Conservation (phyloP, 2,329 filamentous ascomycete species). For the Teratosphaeria epicoccoides region DNA sequence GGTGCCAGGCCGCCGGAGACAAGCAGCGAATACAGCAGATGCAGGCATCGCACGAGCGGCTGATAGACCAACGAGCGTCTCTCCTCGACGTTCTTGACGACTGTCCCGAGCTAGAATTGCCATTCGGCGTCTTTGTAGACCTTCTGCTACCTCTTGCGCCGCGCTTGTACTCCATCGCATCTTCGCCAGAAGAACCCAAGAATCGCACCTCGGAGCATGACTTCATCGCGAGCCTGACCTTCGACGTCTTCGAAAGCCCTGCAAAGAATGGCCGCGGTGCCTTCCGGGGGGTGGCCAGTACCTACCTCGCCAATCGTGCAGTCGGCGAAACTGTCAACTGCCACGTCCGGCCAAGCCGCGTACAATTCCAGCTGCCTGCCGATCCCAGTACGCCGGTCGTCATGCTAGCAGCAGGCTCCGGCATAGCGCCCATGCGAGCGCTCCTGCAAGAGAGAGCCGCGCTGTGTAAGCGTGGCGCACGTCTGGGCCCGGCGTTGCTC, state of each 20-base stretch:
- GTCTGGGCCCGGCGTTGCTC: slow-evolving; percentile 50
- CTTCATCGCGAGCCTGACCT: slow-evolving; percentile 46
- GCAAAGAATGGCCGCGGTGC: slow-evolving; percentile 19
- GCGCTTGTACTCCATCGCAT: slow-evolving; percentile 26
- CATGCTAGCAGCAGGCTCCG: slow-evolving; percentile 52
- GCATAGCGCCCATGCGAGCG: slow-evolving; percentile 92
- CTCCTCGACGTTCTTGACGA: slow-evolving; percentile 60
- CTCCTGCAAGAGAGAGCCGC: slow-evolving; percentile 82
- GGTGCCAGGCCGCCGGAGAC: slow-evolving; percentile 37
- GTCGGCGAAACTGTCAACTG: slow-evolving; percentile 35
- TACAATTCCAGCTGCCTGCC: slow-evolving; percentile 35
- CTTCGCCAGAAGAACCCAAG: slow-evolving; percentile 20
- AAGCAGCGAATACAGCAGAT: slow-evolving; percentile 42
- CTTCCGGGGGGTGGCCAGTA: slow-evolving; percentile 34
- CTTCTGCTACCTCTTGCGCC: slow-evolving; percentile 65
- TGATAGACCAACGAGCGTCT: slow-evolving; percentile 36
- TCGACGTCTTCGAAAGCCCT: slow-evolving; percentile 40
- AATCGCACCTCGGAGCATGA: too few relatives aligned
- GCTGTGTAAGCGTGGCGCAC: slow-evolving; percentile 37
- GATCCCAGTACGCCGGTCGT: slow-evolving; percentile 32
- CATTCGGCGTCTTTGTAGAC: slow-evolving; percentile 56
- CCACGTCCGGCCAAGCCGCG: slow-evolving; percentile 30
- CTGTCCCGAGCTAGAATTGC: slow-evolving; percentile 48
- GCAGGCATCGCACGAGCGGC: slow-evolving; percentile 25
- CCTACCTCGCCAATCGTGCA: slow-evolving; percentile 31